Conservation (phyloP, 139 green algal genomes). For the Chlorella vulgaris region DNA sequence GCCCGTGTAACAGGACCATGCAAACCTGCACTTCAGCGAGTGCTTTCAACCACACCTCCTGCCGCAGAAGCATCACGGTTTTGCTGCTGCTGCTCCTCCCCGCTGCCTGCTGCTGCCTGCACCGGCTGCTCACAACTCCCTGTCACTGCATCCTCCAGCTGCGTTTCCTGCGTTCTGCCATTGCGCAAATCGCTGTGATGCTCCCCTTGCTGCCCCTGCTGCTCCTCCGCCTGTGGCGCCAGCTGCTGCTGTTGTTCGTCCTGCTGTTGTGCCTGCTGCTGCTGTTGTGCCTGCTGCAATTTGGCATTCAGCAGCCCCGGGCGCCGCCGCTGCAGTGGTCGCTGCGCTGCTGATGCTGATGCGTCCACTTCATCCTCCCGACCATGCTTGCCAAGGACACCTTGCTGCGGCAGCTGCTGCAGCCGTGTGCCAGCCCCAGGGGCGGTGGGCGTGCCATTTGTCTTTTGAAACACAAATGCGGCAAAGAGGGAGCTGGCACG, state of each 20-base stretch:
- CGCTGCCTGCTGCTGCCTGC: not conserved
- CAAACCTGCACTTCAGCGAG: too few relatives aligned
- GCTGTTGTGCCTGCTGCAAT: not conserved
- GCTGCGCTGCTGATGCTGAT: not conserved
- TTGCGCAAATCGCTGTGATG: not conserved
- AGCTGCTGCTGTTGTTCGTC: not conserved
- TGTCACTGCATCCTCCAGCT: not conserved
- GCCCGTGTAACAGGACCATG: too few relatives aligned
- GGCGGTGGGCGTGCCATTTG: not conserved
- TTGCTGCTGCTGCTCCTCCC: too few relatives aligned
- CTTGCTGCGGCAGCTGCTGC: conserved; percentile 15
- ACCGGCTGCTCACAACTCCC: not conserved
- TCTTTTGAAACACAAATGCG: conserved; percentile 55
- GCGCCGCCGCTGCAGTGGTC: conserved; percentile 5
- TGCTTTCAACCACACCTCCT: too few relatives aligned
- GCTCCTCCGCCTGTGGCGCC: not conserved
- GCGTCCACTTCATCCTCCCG: not conserved
- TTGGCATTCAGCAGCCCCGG: not conserved
- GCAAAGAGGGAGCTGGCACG: conserved; percentile 43
- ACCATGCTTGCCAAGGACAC: not conserved
- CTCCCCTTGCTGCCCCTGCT: not conserved
- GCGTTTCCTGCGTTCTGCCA: too few relatives aligned
- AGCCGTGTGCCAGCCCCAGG: not conserved
- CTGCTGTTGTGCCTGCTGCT: conserved; percentile 5
- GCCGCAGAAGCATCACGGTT: too few relatives aligned